Conservation (phyloP, 805 yeast species). For the Candida corydali region DNA sequence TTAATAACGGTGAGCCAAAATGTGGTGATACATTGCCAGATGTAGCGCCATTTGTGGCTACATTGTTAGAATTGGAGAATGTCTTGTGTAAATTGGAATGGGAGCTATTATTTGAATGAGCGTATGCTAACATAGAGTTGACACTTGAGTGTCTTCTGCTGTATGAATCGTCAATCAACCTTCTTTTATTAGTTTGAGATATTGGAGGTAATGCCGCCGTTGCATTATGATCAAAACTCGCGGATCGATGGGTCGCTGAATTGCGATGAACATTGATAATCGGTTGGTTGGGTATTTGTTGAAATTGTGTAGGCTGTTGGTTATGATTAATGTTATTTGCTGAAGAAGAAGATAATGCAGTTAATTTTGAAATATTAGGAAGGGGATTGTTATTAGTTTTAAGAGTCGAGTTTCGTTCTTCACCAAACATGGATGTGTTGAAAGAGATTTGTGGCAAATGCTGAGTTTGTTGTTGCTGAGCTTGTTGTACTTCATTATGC, state of each 20-base stretch:
- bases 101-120: constrained; percentile 11
- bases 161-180: constrained; percentile 23
- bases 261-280: too few relatives aligned
- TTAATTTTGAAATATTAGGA: constrained; percentile 2
- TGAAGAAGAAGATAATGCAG: background rate
- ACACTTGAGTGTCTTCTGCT: constrained; percentile 25
- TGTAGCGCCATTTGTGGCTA: constrained; percentile 5
- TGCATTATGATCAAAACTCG: constrained; percentile 20
- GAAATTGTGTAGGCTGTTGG: too few relatives aligned
- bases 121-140: constrained; percentile 13
- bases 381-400: too few relatives aligned
- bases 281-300: too few relatives aligned
- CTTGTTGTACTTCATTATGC: background rate
- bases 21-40: constrained; percentile 21
- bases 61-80: constrained; percentile 3
- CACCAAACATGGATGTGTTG: constrained; percentile 37
- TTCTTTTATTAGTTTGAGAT: constrained; percentile 18
- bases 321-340: constrained; percentile 1
- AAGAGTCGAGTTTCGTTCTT: background rate
- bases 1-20: constrained; percentile 27
- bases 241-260: constrained; percentile 16
- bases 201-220: constrained; percentile 19
- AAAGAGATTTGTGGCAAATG: constrained; percentile 31
- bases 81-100: constrained; percentile 17
- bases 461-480: background rate